These are phyloP conservation scores for Prototheca wickerhamii DNA, from an alignment of 163 green algal species.

Conservation along the genomic window DNA sequence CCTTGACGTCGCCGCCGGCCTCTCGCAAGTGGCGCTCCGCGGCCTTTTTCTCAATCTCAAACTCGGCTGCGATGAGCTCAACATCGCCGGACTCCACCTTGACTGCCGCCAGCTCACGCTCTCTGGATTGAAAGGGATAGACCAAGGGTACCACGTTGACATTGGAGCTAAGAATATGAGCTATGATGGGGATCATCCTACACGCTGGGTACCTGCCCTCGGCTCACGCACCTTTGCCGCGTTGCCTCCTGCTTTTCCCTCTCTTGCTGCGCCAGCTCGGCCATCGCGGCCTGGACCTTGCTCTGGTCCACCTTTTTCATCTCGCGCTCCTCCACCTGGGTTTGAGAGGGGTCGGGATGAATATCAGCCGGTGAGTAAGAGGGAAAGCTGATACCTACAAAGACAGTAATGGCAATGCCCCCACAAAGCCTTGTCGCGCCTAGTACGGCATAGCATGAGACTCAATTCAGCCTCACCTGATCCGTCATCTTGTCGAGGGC, in stretches of 20 bases:
- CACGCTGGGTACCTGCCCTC: background rate
- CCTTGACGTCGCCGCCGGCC: slow-evolving; percentile 21
- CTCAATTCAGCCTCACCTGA: slow-evolving; percentile 20
- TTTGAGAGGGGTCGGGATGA: background rate
- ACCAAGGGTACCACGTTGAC: background rate
- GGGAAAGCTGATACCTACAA: background rate
- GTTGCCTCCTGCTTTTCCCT: slow-evolving; percentile 46
- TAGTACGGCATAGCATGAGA: slow-evolving; percentile 8
- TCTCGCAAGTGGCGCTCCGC: slow-evolving; percentile 50
- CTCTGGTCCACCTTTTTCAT: slow-evolving; percentile 15
- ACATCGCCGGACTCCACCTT: slow-evolving; percentile 42
- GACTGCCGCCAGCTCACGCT: slow-evolving; percentile 35
- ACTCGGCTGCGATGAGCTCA: slow-evolving; percentile 44
- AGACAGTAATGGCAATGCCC: background rate
- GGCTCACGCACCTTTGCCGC: slow-evolving; percentile 25
- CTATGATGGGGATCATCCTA: background rate
- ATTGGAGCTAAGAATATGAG: too few species aligned
- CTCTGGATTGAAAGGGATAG: slow-evolving; percentile 7
- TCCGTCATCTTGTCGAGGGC: slow-evolving; percentile 53
- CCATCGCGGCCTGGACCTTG: slow-evolving; percentile 48
- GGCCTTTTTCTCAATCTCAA: slow-evolving; percentile 61
- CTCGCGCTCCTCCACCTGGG: slow-evolving; percentile 19
- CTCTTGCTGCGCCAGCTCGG: slow-evolving; percentile 41
- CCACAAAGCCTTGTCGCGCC: background rate
- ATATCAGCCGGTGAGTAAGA: background rate